Evolutionary conservation across 2,329 filamentous ascomycete species (phyloP), one percentile per base, ranked within the genome.

Genomic region (Falciphora oryzae): DNA sequence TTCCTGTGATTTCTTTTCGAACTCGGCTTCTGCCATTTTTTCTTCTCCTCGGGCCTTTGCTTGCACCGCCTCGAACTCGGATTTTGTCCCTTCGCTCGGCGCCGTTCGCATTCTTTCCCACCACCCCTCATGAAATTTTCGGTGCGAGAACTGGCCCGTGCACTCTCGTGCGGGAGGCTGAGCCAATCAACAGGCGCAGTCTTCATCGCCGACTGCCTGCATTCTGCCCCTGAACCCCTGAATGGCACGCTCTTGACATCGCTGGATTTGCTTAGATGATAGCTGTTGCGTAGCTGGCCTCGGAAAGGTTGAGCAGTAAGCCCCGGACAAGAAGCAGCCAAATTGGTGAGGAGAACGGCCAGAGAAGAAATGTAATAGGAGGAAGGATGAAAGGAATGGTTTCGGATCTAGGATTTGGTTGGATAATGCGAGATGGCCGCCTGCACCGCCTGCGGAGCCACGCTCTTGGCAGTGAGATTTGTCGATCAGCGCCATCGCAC

Each of bases 1-100:
- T 2, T 70, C 73, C 38, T 75, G 70, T 0, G 83, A 82, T 62
- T 74, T 75, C 44, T 73, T 67, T 11, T 79, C 70, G 64, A 85
- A 86, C 22, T 75, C 73, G 18, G 62, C 59, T 11, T 14, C 18
- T 4, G 18, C 22, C 62, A 63, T 63, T 32, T 11, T 57, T 10
- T n/a, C n/a, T n/a, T n/a, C n/a, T n/a, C n/a, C 27, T 22, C 14
- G 28, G 18, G 22, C 3, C 53, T 61, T 8, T 61, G 18, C n/a
- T n/a, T 53, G 18, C 18, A n/a, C 18, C 10, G 44, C 44, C 32
- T 7, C 22, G 44, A 22, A 53, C 44, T 53, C 35, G 35, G 14
- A 38, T 38, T 18, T 18, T 38, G 35, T 18, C 35, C 13, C n/a
- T n/a, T n/a, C 4, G 35, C 14, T 16, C 35, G 35, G 18, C n/a